These are phyloP conservation scores for Sonneratia alba DNA, from an alignment of 345 rosid species.

Conservation along the genomic window DNA sequence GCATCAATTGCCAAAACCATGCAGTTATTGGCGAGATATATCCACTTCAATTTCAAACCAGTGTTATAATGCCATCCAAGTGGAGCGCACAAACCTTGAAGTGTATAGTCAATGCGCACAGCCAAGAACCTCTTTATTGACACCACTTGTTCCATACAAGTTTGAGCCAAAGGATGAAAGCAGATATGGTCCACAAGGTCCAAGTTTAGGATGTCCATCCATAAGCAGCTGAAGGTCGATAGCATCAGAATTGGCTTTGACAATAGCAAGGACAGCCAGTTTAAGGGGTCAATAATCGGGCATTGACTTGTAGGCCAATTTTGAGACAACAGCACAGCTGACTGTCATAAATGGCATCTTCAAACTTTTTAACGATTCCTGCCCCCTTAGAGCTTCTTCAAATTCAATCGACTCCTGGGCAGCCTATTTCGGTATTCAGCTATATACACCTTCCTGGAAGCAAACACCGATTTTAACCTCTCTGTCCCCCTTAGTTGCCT, in stretches of 20 bases:
- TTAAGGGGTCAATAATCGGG: slow-evolving; percentile 31
- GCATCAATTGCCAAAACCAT: not conserved
- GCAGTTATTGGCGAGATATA: not conserved
- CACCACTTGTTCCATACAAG: slow-evolving; percentile 57
- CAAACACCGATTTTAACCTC: slow-evolving; percentile 60
- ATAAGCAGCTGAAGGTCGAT: slow-evolving; percentile 51
- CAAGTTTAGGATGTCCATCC: slow-evolving; percentile 85
- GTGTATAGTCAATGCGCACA: slow-evolving; percentile 48
- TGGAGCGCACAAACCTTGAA: slow-evolving; percentile 45
- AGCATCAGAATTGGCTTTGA: slow-evolving; percentile 56
- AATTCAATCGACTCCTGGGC: slow-evolving; percentile 65
- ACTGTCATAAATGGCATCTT: slow-evolving; percentile 67
- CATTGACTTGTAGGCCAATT: slow-evolving; percentile 20
- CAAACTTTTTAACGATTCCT: slow-evolving; percentile 70
- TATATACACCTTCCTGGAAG: slow-evolving; percentile 76
- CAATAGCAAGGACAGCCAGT: slow-evolving; percentile 64
- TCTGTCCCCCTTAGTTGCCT: slow-evolving; percentile 19
- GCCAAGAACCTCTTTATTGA: slow-evolving; percentile 56
- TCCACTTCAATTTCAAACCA: no score
- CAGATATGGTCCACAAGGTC: slow-evolving; percentile 86
- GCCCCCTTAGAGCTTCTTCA: slow-evolving; percentile 51
- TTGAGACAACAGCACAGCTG: slow-evolving; percentile 67
- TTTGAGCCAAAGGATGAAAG: slow-evolving; percentile 62
- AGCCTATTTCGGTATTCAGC: slow-evolving; percentile 62
- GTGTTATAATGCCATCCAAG: not conserved